phyloP scores from a whole-genome alignment of 352 stramenopile genomes.

The Phytophthora sansomeana region DNA sequence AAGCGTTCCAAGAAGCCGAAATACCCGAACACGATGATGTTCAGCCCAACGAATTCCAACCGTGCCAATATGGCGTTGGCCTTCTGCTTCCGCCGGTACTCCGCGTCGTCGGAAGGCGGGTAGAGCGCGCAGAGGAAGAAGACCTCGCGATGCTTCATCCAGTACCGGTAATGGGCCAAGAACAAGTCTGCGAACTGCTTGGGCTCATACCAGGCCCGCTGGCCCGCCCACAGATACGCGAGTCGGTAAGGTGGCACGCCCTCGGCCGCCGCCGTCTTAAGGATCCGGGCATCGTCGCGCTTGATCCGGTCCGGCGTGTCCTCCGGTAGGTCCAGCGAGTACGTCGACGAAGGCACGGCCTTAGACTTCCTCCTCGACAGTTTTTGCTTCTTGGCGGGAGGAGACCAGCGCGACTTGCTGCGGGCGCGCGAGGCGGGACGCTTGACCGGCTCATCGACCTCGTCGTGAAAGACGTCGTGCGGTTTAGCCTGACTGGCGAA shows the following conservation, averaged over 20 bases:
- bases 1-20: too few relatives aligned
- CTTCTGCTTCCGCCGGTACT: not conserved
- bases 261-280: not conserved
- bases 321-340: not conserved
- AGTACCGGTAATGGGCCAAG: not conserved
- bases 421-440: too few relatives aligned
- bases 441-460: too few relatives aligned
- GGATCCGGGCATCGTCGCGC: not conserved
- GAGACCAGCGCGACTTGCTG: too few relatives aligned
- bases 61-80: not conserved
- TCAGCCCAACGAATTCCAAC: not conserved
- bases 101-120: not conserved
- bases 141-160: not conserved
- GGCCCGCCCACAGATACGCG: not conserved
- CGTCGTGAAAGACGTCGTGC: too few relatives aligned
- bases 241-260: not conserved
- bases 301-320: not conserved
- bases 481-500: too few relatives aligned
- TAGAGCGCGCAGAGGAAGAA: conserved; percentile 6
- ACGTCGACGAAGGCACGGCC: too few relatives aligned
- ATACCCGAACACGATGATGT: not conserved
- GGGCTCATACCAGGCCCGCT: conserved; percentile 8
- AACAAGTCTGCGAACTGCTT: not conserved
- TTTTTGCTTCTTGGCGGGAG: too few relatives aligned
- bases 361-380: too few relatives aligned